Base-by-base conservation (phyloP, 2,329 filamentous ascomycete genomes). In the Sordariomycetes sp. region DNA sequence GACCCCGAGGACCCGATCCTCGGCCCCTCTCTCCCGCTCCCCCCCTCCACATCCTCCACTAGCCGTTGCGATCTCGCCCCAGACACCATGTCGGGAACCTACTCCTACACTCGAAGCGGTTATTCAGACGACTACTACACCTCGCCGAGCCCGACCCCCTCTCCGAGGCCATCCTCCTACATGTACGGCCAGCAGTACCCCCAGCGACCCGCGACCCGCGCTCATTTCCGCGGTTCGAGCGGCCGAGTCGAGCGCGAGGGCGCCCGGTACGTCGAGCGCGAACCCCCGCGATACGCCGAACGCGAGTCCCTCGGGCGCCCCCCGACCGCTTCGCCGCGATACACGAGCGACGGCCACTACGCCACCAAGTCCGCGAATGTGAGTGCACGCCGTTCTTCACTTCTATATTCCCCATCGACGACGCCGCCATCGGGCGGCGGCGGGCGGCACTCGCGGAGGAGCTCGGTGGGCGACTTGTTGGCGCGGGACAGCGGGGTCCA, bases 311-410 rank as follows among this genome's bases (percentile, higher is more conserved):
- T 17, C 70, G 66, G 65, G 69, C 67, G 64, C 64, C 74, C 72
- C 59, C 75, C 72, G 48, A 72, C 74, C 60, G 79, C 80, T 66
- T 83, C 80, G 61, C 80, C 80, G 61, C 77, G 80, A 64, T 83
- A 80, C 73, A 81, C 77, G 68, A 82, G 79, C 75, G 76, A 74
- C 67, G 80, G 80, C 69, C 74, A 80, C 67, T 83, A 83, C 74
- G 79, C 78, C 72, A 56, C 54, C 54, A 51, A 51, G 39, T 82
- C 80, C 72, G 79, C 78, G 73, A 80, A 82, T 82, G 80, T 83
- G 80, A 83, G 80, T 83, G 70, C 45, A 56, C 39, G 48, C 50
- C 54, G 42, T 56, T 25, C 48, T 56, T 56, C 54, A 48, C 34
- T 42, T 50, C 7, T 45, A 15, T 51, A 50, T 45, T 55, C 54